Conservation (phyloP, 176 grass and related monocot species). For the Musa troglodytarum region DNA sequence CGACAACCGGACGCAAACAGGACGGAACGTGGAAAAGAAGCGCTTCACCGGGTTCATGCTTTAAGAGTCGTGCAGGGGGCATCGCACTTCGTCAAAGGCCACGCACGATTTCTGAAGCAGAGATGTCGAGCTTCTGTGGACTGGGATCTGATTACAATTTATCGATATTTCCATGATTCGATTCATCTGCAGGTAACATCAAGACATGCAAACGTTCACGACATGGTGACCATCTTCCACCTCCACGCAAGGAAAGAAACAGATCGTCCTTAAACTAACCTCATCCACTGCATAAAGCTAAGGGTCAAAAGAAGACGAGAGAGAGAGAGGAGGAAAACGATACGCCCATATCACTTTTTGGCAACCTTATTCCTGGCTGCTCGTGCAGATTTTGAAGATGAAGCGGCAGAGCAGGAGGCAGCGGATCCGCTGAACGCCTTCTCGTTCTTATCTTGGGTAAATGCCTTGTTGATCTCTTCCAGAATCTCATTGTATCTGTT, state of each 20-base stretch:
- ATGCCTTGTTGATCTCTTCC: not conserved
- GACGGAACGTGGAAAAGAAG: no score
- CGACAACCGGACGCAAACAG: no score
- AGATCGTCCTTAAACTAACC: not conserved
- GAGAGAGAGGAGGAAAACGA: not conserved
- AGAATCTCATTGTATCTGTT: slow-evolving; percentile 11
- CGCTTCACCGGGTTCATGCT: no score
- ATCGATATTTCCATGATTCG: no score
- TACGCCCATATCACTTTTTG: not conserved
- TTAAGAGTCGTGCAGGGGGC: no score
- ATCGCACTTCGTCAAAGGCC: no score
- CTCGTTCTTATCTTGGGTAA: slow-evolving; percentile 3
- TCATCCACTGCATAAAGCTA: not conserved
- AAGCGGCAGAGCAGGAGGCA: not conserved
- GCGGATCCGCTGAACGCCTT: not conserved
- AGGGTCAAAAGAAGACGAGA: not conserved
- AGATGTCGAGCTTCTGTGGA: no score
- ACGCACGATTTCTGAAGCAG: no score
- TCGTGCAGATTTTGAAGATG: not conserved
- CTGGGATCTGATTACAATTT: no score
- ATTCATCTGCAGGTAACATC: no score
- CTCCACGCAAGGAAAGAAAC: not conserved
- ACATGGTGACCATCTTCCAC: no score
- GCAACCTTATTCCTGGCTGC: not conserved
- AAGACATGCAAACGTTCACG: no score